These are phyloP conservation scores for Barnettozyma wickerhamii DNA, from an alignment of 805 yeast species.

Conservation along the genomic window DNA sequence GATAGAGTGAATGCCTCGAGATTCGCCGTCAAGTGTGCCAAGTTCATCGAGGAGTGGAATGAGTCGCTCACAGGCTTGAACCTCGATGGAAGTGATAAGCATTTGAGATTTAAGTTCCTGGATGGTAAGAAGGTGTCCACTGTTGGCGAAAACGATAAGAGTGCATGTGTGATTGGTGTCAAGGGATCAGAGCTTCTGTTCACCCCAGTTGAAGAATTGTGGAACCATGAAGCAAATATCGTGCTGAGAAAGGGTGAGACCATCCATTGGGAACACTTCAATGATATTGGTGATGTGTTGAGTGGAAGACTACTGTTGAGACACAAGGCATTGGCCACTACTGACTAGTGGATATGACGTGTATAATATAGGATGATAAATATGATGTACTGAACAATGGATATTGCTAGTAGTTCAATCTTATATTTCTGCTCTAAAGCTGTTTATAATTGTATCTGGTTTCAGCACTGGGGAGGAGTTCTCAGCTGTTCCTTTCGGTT, in stretches of 20 bases:
- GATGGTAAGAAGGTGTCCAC: conserved; percentile 45
- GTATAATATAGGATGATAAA: neutral
- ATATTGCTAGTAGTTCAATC: no score
- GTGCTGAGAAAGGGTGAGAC: conserved; percentile 60
- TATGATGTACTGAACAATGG: no score
- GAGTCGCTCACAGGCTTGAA: conserved; percentile 28
- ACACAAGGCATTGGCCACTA: conserved; percentile 24
- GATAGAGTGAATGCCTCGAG: conserved; percentile 89
- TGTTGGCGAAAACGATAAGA: conserved; percentile 36
- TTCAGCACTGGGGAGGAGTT: no score
- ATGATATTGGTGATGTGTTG: conserved; percentile 58
- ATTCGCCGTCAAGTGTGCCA: conserved; percentile 84
- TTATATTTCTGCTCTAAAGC: no score
- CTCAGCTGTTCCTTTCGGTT: no score
- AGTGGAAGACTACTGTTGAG: conserved; percentile 64
- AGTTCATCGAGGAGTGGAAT: conserved; percentile 73
- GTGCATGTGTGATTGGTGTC: conserved; percentile 59
- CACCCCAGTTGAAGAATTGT: conserved; percentile 50
- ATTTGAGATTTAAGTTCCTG: conserved; percentile 48
- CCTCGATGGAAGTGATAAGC: conserved; percentile 34
- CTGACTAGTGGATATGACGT: neutral
- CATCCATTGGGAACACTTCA: conserved; percentile 65
- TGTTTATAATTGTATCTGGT: no score
- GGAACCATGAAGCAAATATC: conserved; percentile 58
- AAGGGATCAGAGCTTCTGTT: conserved; percentile 62